A percentile compares a stretch with the other conserved stretches of the same genome.
Evolutionary conservation across 257 asterid species (phyloP).

Genomic region (Asclepias syriaca): DNA sequence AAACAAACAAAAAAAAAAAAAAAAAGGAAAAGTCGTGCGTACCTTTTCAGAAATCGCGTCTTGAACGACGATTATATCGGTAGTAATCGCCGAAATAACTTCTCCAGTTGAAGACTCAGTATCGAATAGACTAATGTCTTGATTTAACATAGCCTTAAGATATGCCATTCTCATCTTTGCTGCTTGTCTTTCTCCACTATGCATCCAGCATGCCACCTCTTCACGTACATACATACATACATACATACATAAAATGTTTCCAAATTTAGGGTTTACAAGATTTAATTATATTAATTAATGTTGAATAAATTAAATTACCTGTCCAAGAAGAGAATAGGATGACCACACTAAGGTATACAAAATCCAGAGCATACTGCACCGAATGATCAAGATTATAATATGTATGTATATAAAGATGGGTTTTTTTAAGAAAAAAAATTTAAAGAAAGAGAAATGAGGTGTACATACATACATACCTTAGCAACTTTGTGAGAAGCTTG

Average conservation of each 20-base stretch:
- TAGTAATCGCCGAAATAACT: constrained; percentile 91
- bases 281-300: background rate
- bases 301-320: constrained; percentile 32
- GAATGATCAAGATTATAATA: background rate
- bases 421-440: too few relatives aligned
- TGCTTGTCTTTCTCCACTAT: constrained; percentile 93
- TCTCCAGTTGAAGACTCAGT: constrained; percentile 85
- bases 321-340: constrained; percentile 87
- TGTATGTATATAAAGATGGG: background rate
- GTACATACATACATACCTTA: constrained; percentile 30
- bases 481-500: constrained; percentile 82
- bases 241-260: too few relatives aligned
- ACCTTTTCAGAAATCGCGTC: constrained; percentile 99
- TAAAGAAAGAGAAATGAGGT: background rate
- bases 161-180: constrained; percentile 97
- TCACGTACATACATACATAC: background rate
- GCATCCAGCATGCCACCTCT: constrained; percentile 99
- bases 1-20: too few relatives aligned
- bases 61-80: constrained; percentile 74
- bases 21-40: background rate
- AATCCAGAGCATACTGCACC: constrained; percentile 88
- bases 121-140: constrained; percentile 79
- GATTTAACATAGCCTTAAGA: constrained; percentile 64
- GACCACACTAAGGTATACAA: constrained; percentile 80
- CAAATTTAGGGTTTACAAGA: background rate